Conservation (phyloP, 2,329 filamentous ascomycete species). For the Penicillium paneum region DNA sequence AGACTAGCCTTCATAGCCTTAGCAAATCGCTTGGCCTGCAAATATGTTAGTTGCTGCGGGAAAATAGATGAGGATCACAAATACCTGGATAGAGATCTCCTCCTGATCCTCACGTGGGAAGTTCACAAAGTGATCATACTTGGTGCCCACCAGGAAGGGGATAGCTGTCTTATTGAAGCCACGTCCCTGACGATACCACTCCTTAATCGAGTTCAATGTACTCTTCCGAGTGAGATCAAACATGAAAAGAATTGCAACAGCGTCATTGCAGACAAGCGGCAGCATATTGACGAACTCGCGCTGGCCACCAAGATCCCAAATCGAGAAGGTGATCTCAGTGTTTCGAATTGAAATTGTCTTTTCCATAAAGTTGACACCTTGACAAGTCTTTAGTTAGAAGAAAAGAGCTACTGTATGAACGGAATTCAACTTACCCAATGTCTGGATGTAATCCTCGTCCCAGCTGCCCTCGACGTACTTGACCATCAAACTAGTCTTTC, state of each 20-base stretch:
- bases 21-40: conserved; percentile 84
- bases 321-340: conserved; percentile 98
- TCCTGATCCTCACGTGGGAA: conserved; percentile 96
- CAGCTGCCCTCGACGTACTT: conserved; percentile 99
- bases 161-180: conserved; percentile 99
- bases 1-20: conserved; percentile 97
- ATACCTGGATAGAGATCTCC: conserved; percentile 93
- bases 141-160: conserved; percentile 92
- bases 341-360: conserved; percentile 99
- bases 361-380: conserved; percentile 99
- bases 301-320: conserved; percentile 97
- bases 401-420: neutral
- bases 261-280: conserved; percentile 97
- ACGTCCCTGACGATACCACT: conserved; percentile 96
- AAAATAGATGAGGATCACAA: conserved; percentile 6
- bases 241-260: conserved; percentile 98
- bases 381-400: conserved; percentile 17
- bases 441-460: conserved; percentile 99
- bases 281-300: conserved; percentile 99
- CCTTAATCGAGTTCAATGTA: conserved; percentile 98
- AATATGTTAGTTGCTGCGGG: conserved; percentile 21
- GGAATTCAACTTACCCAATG: conserved; percentile 59
- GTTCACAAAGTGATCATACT: conserved; percentile 99
- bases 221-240: conserved; percentile 98
- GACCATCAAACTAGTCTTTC: conserved; percentile 98